These are phyloP conservation scores for Aspergillus sclerotialis DNA, from an alignment of 2,329 filamentous ascomycete genomes.

Conservation along the genomic window DNA sequence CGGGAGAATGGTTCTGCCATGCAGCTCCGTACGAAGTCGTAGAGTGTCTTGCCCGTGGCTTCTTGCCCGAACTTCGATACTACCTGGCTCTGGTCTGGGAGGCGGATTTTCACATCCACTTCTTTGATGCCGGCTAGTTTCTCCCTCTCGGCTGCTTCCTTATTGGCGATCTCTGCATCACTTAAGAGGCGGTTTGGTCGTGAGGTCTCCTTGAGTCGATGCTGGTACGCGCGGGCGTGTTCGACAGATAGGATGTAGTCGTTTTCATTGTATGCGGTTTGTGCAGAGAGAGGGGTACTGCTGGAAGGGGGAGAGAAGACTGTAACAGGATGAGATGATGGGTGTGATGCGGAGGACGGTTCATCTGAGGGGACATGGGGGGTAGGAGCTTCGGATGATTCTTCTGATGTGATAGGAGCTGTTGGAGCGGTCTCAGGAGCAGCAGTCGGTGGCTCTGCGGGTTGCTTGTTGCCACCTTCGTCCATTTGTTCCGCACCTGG, in stretches of 20 bases:
- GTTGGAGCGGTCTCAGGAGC: slow-evolving; percentile 5
- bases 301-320: slow-evolving; percentile 73
- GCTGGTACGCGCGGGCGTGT: slow-evolving; percentile 73
- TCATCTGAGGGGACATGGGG: slow-evolving; percentile 11
- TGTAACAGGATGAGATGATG: slow-evolving; percentile 46
- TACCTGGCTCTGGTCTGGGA: slow-evolving; percentile 77
- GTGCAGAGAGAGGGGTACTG: slow-evolving; percentile 69
- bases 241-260: slow-evolving; percentile 76
- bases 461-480: slow-evolving; percentile 5
- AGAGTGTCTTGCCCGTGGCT: slow-evolving; percentile 65
- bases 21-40: slow-evolving; percentile 65
- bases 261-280: slow-evolving; percentile 58
- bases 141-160: slow-evolving; percentile 58
- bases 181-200: slow-evolving; percentile 74
- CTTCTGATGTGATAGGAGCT: slow-evolving; percentile 5
- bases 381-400: slow-evolving; percentile 10
- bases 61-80: slow-evolving; percentile 62
- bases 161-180: slow-evolving; percentile 71
- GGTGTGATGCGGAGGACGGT: slow-evolving; percentile 21
- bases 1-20: slow-evolving; percentile 52
- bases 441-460: slow-evolving; percentile 8
- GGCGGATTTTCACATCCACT: slow-evolving; percentile 71
- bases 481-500: slow-evolving; percentile 14
- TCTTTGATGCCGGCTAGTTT: slow-evolving; percentile 60
- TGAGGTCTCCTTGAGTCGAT: slow-evolving; percentile 68